phyloP scores from a whole-genome alignment of 345 rosid genomes.

The Citrus australasica region DNA sequence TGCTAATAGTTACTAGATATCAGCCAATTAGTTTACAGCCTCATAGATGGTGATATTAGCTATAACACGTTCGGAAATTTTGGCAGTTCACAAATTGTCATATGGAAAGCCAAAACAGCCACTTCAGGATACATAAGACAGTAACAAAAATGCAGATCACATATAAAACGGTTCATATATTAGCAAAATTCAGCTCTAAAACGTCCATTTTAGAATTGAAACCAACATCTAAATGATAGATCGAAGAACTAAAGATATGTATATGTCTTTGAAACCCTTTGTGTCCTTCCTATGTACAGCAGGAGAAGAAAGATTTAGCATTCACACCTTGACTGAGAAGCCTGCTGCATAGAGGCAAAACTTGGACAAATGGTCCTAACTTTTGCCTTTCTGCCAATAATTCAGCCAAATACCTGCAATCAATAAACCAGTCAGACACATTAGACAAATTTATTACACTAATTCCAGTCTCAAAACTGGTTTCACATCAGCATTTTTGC shows the following conservation, averaged over 20 bases:
- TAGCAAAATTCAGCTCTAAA: not conserved
- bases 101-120: not conserved
- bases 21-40: not conserved
- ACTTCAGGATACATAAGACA: not conserved
- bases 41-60: not conserved
- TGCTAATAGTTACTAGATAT: not conserved
- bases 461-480: not conserved
- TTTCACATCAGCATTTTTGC: not conserved
- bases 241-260: not conserved
- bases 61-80: not conserved
- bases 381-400: slow-evolving; percentile 83
- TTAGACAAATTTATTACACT: not conserved
- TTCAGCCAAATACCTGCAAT: slow-evolving; percentile 79
- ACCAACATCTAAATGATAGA: not conserved
- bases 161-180: not conserved
- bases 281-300: not conserved
- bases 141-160: not conserved
- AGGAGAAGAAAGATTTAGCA: slow-evolving; percentile 2
- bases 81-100: not conserved
- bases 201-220: not conserved
- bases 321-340: slow-evolving; percentile 75
- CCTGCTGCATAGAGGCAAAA: slow-evolving; percentile 65
- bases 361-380: slow-evolving; percentile 70
- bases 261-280: not conserved
- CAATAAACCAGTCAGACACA: slow-evolving; percentile 3